Evolutionary conservation across 2,329 filamentous ascomycete species (phyloP).

Genomic region (Zelopaecilomyces penicillatus): DNA sequence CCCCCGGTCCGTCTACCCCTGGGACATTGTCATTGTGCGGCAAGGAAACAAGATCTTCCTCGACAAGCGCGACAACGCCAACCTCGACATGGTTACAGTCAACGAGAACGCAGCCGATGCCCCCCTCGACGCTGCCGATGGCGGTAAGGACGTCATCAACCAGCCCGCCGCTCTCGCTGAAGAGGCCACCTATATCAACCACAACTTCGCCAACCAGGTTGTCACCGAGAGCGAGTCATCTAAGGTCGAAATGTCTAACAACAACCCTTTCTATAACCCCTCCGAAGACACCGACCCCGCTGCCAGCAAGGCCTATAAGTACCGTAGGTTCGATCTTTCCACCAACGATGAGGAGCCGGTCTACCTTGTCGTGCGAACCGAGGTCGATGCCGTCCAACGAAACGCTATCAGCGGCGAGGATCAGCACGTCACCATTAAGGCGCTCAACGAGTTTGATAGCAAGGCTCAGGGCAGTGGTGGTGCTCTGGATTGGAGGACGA

Average conservation of each 20-base stretch:
- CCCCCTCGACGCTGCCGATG: conserved; percentile 82
- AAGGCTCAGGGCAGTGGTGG: conserved; percentile 93
- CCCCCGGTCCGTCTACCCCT: conserved; percentile 91
- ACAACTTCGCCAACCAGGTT: conserved; percentile 97
- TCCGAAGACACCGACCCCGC: conserved; percentile 87
- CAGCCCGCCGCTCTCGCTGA: conserved; percentile 86
- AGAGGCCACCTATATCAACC: conserved; percentile 99
- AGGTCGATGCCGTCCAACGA: conserved; percentile 93
- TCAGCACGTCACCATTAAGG: conserved; percentile 86
- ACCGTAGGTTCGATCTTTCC: conserved; percentile 91
- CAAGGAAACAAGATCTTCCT: conserved; percentile 97
- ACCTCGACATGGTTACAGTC: conserved; percentile 94
- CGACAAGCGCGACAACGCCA: conserved; percentile 94
- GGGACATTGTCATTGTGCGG: conserved; percentile 91
- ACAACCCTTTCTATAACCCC: conserved; percentile 96
- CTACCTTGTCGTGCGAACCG: conserved; percentile 86
- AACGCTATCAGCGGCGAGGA: conserved; percentile 88
- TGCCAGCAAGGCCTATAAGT: conserved; percentile 96
- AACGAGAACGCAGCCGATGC: conserved; percentile 98
- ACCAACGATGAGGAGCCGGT: conserved; percentile 92
- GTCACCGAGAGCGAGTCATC: conserved; percentile 70
- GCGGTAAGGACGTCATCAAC: conserved; percentile 91
- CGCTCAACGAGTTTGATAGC: conserved; percentile 97
- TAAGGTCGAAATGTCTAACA: conserved; percentile 77
- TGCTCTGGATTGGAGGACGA: conserved; percentile 92